Evolutionary conservation across 1,284 basidiomycete genomes (phyloP), one percentile per base, ranked within the genome.

Genomic region (Heterobasidion parviporum): DNA sequence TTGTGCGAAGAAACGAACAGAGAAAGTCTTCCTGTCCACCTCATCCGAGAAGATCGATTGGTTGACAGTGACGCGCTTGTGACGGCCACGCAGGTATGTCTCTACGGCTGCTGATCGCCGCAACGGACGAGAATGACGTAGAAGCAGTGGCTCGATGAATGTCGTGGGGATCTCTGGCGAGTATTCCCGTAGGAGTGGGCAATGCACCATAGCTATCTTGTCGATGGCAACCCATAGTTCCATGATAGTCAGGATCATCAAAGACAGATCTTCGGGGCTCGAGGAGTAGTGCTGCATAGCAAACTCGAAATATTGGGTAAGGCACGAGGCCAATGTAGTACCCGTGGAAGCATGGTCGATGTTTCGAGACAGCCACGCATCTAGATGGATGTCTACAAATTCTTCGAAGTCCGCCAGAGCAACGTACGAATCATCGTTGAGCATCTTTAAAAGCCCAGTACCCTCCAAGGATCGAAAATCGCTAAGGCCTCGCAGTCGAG

Each of bases 141-240:
- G 62, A 1, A 81, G 61, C 8, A 81, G 63, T 0, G 65, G 55
- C 12, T 75, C 65, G 15, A 80, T 59, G 12, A 79, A 61, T 1
- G 44, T 43, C 1, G 54, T 34, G 0, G 72, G 64, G 0, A 82
- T 61, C 57, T 79, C 79, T 0, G 78, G 79, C 3, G 75, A 73
- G 54, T 75, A 81, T 3, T 73, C 62, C 0, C 41, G 47, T 0
- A 81, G 64, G 1, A 79, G 61, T 0, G 72, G 71, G 47, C 65
- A 66, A 3, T 67, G 63, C 1, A 20, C 26, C 8, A 71, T 61
- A 6, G 62, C 69, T 1, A 75, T n/a, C 33, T 63, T 66, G 60
- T 81, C 79, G 0, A 81, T 63, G 0, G 68, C 71, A 0, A 75
- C 63, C 78, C 76, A 79, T 12, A 80, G 65, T 14, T 74, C 68